A percentile compares a stretch with the other conserved stretches of the same genome.
phyloP scores from a whole-genome alignment of 495 filamentous ascomycete species.

The Talaromyces nanjingensis region DNA sequence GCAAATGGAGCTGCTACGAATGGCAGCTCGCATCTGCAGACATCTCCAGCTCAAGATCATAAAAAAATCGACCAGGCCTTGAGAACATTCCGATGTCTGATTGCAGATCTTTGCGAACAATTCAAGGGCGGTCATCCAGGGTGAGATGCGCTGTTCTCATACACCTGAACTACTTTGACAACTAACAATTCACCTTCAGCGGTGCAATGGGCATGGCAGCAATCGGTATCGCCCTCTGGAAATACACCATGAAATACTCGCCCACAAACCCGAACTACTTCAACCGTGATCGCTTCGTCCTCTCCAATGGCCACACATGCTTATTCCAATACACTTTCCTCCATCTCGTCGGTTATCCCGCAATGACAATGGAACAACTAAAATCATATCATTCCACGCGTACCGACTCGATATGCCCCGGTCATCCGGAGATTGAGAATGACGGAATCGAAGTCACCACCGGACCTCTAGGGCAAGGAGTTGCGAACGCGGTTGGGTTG shows the following conservation, averaged over 20 bases:
- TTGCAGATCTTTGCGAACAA: conserved; percentile 54
- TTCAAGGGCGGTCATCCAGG: conserved; percentile 53
- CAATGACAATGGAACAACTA: conserved; percentile 54
- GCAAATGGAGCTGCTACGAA: conserved; percentile 3
- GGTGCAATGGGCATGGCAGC: conserved; percentile 52
- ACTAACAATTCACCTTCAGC: conserved; percentile 15
- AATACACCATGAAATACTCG: conserved; percentile 45
- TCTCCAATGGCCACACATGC: conserved; percentile 55
- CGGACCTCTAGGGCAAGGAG: conserved; percentile 52
- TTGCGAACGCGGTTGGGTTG: conserved; percentile 53
- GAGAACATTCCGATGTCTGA: conserved; percentile 44
- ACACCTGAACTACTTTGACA: neutral
- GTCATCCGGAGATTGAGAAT: conserved; percentile 56
- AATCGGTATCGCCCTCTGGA: conserved; percentile 45
- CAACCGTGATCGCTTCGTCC: conserved; percentile 47
- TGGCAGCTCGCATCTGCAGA: neutral
- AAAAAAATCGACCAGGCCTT: conserved; percentile 33
- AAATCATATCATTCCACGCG: conserved; percentile 51
- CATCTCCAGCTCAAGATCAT: conserved; percentile 20
- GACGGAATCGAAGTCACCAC: conserved; percentile 58
- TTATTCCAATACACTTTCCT: conserved; percentile 54
- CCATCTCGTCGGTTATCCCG: conserved; percentile 51
- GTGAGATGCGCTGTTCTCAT: conserved; percentile 18
- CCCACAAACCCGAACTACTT: conserved; percentile 40
- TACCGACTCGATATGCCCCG: conserved; percentile 46